phyloP scores from a whole-genome alignment of 1,284 basidiomycete genomes.

The Kalmanozyma brasiliensis region DNA sequence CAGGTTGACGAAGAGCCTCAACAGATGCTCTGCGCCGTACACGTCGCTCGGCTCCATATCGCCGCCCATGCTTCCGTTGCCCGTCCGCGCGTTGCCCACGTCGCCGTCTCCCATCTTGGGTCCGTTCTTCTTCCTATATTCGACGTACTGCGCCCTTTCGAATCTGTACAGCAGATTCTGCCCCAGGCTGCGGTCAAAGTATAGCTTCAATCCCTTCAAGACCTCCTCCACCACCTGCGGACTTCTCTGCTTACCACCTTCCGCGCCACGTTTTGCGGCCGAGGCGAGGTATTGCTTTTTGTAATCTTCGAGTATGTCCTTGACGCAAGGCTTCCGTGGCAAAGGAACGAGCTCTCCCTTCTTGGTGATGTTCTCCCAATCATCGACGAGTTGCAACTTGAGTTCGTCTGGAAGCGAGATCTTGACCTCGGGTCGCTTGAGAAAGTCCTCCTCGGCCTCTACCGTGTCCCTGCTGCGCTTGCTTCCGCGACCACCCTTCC shows the following conservation, averaged over 20 bases:
- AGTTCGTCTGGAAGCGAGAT: conserved; percentile 87
- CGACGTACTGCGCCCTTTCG: conserved; percentile 90
- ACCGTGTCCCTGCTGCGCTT: conserved; percentile 45
- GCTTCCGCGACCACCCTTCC: conserved; percentile 14
- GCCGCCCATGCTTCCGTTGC: conserved; percentile 37
- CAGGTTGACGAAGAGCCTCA: conserved; percentile 81
- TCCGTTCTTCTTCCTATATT: conserved; percentile 78
- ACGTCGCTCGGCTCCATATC: conserved; percentile 84
- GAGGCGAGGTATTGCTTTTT: conserved; percentile 40
- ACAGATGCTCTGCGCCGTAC: conserved; percentile 93
- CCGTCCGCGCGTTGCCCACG: conserved; percentile 69
- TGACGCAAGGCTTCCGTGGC: conserved; percentile 83
- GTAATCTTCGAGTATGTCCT: conserved; percentile 83
- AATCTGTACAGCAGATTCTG: conserved; percentile 92
- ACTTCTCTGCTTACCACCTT: conserved; percentile 61
- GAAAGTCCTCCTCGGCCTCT: conserved; percentile 70
- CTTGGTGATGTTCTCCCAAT: conserved; percentile 98
- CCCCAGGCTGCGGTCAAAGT: conserved; percentile 91
- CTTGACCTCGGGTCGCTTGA: conserved; percentile 88
- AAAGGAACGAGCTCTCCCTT: conserved; percentile 86
- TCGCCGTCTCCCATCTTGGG: conserved; percentile 69
- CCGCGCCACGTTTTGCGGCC: conserved; percentile 3
- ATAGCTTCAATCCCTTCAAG: conserved; percentile 86
- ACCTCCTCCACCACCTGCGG: conserved; percentile 78
- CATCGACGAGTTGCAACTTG: conserved; percentile 91